phyloP scores from a whole-genome alignment of 192 early-diverging fungal genomes.

The Anaeromyces robustus region DNA sequence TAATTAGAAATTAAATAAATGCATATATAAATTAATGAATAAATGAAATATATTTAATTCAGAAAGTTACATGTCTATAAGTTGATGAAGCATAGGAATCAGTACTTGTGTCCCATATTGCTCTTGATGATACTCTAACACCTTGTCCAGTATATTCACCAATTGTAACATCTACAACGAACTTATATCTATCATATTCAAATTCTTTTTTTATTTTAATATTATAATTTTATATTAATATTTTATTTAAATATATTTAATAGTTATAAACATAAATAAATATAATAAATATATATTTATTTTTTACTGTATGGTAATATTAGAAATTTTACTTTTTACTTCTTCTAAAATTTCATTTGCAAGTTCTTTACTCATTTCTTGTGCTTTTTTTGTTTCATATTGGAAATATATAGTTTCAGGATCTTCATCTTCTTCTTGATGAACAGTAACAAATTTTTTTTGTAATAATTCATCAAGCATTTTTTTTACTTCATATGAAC shows the following conservation, averaged over 20 bases:
- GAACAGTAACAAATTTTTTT: conserved; percentile 22
- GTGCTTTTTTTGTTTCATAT: conserved; percentile 31
- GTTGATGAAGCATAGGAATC: conserved; percentile 33
- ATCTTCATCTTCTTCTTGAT: background rate
- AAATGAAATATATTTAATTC: background rate
- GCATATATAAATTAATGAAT: background rate
- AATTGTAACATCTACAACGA: conserved; percentile 33
- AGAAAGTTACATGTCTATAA: conserved; percentile 28
- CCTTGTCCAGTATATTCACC: conserved; percentile 47
- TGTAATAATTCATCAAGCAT: conserved; percentile 22
- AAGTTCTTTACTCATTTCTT: conserved; percentile 18
- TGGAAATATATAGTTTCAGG: background rate
- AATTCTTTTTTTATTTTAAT: conserved; percentile 18
- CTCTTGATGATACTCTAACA: conserved; percentile 27
- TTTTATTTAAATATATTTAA: too few species aligned
- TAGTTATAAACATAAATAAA: too few species aligned
- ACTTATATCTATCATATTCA: conserved; percentile 35
- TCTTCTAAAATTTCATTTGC: conserved; percentile 34
- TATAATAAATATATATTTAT: background rate
- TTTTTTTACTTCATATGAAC: conserved; percentile 5
- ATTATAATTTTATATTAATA: too few species aligned
- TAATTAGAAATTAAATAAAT: background rate
- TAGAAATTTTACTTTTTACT: conserved; percentile 29
- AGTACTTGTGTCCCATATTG: conserved; percentile 34
- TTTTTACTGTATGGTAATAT: background rate